Percentiles rank a stretch among this genome's conserved stretches.
Evolutionary conservation across 1,139 yeast species (phyloP).

Genomic region (Debaryomyces nepalensis): DNA sequence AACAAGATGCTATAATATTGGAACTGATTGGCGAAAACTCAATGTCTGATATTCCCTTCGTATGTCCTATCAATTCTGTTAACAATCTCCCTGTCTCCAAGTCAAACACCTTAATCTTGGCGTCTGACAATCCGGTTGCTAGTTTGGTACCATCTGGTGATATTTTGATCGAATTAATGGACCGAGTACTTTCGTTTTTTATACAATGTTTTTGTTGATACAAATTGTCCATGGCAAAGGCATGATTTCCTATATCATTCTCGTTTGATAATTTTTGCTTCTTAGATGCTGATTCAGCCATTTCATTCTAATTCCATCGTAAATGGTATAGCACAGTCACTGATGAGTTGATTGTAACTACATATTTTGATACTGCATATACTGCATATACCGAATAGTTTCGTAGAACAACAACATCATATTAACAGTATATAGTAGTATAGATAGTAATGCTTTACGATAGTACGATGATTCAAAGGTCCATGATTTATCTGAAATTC

Average conservation of each 20-base stretch:
- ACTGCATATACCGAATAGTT: conserved; percentile 3
- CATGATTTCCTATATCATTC: not conserved
- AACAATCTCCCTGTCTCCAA: conserved; percentile 25
- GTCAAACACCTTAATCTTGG: conserved; percentile 32
- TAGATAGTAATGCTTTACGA: no score
- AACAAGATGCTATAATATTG: conserved; percentile 76
- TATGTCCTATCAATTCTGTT: conserved; percentile 60
- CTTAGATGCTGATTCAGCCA: conserved; percentile 15
- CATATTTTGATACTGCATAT: not conserved
- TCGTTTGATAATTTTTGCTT: conserved; percentile 7
- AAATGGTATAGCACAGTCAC: no score
- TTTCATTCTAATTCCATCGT: conserved; percentile 4
- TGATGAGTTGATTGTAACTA: no score
- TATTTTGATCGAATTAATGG: conserved; percentile 54
- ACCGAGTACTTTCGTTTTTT: conserved; percentile 8
- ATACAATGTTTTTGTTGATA: conserved; percentile 11
- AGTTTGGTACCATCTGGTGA: conserved; percentile 66
- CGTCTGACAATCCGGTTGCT: conserved; percentile 58
- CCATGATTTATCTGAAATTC: no score
- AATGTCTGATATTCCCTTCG: conserved; percentile 69
- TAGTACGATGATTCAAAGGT: no score
- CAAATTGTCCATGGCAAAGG: conserved; percentile 9
- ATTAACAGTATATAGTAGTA: no score
- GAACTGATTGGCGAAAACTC: conserved; percentile 76
- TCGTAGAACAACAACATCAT: not conserved